These are phyloP conservation scores for Penicillium hesseltinei DNA, from an alignment of 2,329 filamentous ascomycete genomes.

Conservation along the genomic window DNA sequence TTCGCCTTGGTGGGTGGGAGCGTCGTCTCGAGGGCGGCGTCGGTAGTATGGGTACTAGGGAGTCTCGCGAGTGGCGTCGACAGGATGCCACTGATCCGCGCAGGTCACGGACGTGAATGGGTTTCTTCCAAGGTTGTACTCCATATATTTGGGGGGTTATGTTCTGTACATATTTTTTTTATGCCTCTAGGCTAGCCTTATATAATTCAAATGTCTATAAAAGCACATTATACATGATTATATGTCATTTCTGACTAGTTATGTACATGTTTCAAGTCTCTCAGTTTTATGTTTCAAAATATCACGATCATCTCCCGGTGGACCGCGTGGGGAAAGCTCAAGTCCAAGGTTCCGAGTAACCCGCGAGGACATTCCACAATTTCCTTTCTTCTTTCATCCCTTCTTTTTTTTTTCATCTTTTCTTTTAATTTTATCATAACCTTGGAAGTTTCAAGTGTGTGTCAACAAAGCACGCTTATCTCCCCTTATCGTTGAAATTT, in stretches of 20 bases:
- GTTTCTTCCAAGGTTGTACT: neutral
- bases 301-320: constrained; percentile 3
- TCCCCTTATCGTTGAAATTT: neutral
- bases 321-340: constrained; percentile 21
- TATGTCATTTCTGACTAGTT: too few relatives aligned
- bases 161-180: constrained; percentile 23
- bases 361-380: constrained; percentile 12
- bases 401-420: neutral
- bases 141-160: neutral
- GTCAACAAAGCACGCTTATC: neutral
- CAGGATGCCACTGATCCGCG: constrained; percentile 80
- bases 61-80: constrained; percentile 79
- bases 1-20: constrained; percentile 65
- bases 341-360: constrained; percentile 20
- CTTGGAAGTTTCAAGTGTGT: neutral
- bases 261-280: neutral
- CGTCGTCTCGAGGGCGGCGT: constrained; percentile 71
- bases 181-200: constrained; percentile 8
- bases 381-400: neutral
- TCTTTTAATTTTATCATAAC: neutral
- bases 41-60: constrained; percentile 86
- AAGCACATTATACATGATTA: neutral
- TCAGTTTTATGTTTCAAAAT: neutral
- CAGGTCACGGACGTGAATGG: constrained; percentile 55
- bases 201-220: constrained; percentile 12